Percentiles rank a stretch among this genome's conserved stretches.
These are phyloP conservation scores for Lipomyces sp. DNA, from an alignment of 805 yeast genomes.

Conservation along the genomic window DNA sequence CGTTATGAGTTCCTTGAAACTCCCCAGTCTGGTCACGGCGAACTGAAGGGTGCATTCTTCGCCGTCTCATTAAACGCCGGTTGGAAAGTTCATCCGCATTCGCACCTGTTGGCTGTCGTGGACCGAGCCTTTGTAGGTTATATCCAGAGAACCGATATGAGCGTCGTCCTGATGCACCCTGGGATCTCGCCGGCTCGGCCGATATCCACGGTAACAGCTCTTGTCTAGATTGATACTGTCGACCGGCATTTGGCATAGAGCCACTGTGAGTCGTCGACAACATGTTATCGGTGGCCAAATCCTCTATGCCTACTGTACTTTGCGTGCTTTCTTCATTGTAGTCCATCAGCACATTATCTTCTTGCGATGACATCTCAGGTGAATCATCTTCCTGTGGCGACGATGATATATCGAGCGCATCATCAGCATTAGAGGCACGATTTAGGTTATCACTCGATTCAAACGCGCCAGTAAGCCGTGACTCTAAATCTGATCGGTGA, in stretches of 20 bases:
- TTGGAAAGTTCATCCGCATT: slow-evolving; percentile 6
- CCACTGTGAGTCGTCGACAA: not conserved
- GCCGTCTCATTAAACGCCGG: slow-evolving; percentile 6
- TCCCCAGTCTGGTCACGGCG: slow-evolving; percentile 3
- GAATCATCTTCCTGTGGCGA: not conserved
- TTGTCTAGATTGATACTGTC: not conserved
- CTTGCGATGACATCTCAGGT: not conserved
- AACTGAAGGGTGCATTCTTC: slow-evolving; percentile 10
- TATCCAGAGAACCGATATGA: not conserved
- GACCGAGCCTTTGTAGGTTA: slow-evolving; percentile 4
- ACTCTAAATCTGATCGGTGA: slow-evolving; percentile 2
- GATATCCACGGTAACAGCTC: not conserved
- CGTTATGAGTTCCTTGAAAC: not conserved
- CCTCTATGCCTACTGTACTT: not conserved
- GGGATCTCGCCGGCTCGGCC: not conserved
- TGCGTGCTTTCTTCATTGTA: not conserved
- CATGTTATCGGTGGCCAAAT: not conserved
- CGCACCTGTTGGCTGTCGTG: slow-evolving; percentile 2
- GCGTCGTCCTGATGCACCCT: not conserved
- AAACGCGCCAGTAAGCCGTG: not conserved
- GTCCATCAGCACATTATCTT: not conserved
- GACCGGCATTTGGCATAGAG: not conserved
- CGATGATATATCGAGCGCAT: slow-evolving; percentile 2
- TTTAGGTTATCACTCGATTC: not conserved
- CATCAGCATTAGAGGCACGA: slow-evolving; percentile 5